These are phyloP conservation scores for Scleroderma citrinum DNA, from an alignment of 768 basidiomycete species.

Conservation along the genomic window DNA sequence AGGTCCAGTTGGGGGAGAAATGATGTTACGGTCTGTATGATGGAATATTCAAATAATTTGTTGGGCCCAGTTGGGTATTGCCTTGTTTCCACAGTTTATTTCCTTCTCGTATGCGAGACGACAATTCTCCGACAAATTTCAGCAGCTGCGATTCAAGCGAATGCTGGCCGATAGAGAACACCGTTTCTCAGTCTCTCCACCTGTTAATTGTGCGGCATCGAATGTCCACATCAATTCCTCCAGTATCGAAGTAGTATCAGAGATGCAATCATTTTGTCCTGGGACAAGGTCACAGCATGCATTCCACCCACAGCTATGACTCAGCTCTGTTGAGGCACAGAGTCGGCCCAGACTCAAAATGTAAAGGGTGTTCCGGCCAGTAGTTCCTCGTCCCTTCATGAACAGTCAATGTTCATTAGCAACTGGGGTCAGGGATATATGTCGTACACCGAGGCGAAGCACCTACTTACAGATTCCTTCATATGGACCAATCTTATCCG, in stretches of 20 bases:
- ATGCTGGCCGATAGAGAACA: slow-evolving; percentile 8
- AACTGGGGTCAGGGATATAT: not conserved
- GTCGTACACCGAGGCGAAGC: not conserved
- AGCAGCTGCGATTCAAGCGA: slow-evolving; percentile 8
- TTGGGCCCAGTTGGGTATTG: too few relatives aligned
- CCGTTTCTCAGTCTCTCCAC: not conserved
- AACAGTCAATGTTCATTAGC: not conserved
- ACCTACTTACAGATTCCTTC: slow-evolving; percentile 18
- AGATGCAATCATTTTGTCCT: not conserved
- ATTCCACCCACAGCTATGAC: slow-evolving; percentile 13
- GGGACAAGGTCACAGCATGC: slow-evolving; percentile 14
- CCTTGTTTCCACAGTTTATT: slow-evolving; percentile 6
- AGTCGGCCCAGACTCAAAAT: slow-evolving; percentile 10
- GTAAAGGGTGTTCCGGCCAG: slow-evolving; percentile 6
- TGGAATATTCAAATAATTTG: too few relatives aligned
- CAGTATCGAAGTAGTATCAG: not conserved
- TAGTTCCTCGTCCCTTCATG: slow-evolving; percentile 6
- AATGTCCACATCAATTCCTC: too few relatives aligned
- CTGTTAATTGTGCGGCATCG: slow-evolving; percentile 6
- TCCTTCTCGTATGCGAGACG: slow-evolving; percentile 1
- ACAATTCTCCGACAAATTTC: not conserved
- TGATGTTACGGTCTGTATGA: too few relatives aligned
- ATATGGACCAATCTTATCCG: slow-evolving; percentile 10
- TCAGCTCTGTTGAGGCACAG: slow-evolving; percentile 10
- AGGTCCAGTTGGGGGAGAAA: too few relatives aligned